Percentiles rank a stretch among this genome's conserved stretches.
These are phyloP conservation scores for Calonectria pseudoturangicola DNA, from an alignment of 2,329 filamentous ascomycete genomes.

Conservation along the genomic window DNA sequence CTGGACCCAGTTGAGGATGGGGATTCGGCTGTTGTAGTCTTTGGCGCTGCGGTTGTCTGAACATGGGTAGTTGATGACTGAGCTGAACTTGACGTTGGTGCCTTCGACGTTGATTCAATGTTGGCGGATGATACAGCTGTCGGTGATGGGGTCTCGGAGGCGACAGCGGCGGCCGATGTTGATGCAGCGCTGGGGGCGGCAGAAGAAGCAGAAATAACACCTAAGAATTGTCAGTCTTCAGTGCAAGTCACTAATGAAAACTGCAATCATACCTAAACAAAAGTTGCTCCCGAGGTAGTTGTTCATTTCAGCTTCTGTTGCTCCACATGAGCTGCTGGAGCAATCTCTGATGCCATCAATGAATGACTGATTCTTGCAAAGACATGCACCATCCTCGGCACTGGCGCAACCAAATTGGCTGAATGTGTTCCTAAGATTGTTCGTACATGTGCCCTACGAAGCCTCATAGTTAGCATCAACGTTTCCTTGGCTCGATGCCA, in stretches of 20 bases:
- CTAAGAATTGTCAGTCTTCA: constrained; percentile 39
- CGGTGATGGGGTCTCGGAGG: constrained; percentile 28
- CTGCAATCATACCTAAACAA: constrained; percentile 47
- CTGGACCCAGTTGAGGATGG: constrained; percentile 40
- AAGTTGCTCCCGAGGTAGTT: constrained; percentile 46
- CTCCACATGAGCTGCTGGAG: constrained; percentile 56
- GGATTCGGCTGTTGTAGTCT: constrained; percentile 20
- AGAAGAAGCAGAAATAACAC: constrained; percentile 32
- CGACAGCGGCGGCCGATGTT: constrained; percentile 34
- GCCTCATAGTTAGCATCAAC: constrained; percentile 36
- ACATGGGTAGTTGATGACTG: constrained; percentile 36
- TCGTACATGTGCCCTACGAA: constrained; percentile 43
- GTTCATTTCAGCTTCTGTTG: constrained; percentile 47
- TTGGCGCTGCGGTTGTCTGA: constrained; percentile 4
- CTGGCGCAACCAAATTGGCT: constrained; percentile 51
- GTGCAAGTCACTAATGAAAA: not conserved
- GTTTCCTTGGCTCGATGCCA: too few species aligned
- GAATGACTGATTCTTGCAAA: constrained; percentile 62
- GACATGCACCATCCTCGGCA: constrained; percentile 60
- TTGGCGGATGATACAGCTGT: constrained; percentile 33
- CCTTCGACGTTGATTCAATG: constrained; percentile 22
- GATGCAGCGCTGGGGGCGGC: constrained; percentile 32
- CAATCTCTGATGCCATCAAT: constrained; percentile 64
- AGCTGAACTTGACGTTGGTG: constrained; percentile 32
- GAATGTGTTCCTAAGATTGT: constrained; percentile 34